Evolutionary conservation across 106 monocot genomes (phyloP).

Genomic region (Dendrobium nobile): DNA sequence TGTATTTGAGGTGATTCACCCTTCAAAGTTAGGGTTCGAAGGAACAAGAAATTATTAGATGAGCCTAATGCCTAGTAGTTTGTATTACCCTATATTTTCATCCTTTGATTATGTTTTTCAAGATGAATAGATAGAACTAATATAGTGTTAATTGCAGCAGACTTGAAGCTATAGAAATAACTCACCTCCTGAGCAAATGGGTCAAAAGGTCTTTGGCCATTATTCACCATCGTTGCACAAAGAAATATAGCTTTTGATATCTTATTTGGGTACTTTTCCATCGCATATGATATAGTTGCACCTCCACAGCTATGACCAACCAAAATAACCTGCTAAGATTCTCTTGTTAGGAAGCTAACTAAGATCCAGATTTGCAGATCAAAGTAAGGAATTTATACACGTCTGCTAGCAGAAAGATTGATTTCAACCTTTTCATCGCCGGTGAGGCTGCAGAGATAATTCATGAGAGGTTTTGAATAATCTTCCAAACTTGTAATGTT

Average conservation of each 20-base stretch:
- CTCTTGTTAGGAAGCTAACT: not conserved
- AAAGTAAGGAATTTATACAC: not conserved
- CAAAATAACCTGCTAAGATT: constrained; percentile 57
- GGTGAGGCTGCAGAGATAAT: constrained; percentile 55
- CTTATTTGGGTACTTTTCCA: constrained; percentile 58
- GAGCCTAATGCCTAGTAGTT: not conserved
- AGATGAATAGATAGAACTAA: not conserved
- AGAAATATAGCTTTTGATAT: constrained; percentile 87
- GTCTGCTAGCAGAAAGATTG: not conserved
- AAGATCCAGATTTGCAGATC: not conserved
- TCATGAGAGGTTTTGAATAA: constrained; percentile 68
- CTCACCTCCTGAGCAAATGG: constrained; percentile 65
- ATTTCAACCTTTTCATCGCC: constrained; percentile 62
- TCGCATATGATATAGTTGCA: constrained; percentile 71
- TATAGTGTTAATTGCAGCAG: not conserved
- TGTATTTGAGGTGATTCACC: too few relatives aligned
- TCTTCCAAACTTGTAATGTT: constrained; percentile 53
- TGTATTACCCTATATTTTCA: not conserved
- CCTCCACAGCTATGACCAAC: constrained; percentile 97
- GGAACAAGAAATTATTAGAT: not conserved
- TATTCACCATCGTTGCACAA: constrained; percentile 72
- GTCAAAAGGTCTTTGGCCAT: constrained; percentile 89
- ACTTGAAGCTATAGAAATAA: not conserved
- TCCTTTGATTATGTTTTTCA: not conserved
- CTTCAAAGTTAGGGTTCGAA: not conserved